phyloP scores from a whole-genome alignment of 192 early-diverging fungal genomes.

The Lobosporangium transversale region DNA sequence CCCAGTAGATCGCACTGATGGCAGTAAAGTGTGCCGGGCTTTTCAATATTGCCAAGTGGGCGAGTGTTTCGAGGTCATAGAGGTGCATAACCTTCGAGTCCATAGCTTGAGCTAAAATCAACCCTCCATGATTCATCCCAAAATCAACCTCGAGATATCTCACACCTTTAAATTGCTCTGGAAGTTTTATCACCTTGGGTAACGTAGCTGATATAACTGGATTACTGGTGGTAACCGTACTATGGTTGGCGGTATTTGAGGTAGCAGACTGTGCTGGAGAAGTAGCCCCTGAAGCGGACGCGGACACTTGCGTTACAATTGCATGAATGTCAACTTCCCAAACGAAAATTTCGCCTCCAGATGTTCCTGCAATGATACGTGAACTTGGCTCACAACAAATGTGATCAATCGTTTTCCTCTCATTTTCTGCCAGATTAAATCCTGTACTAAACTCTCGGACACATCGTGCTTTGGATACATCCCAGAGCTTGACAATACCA shows the following conservation, averaged over 20 bases:
- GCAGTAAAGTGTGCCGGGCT: constrained; percentile 40
- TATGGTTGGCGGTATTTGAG: neutral
- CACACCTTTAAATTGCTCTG: constrained; percentile 35
- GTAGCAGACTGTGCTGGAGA: constrained; percentile 4
- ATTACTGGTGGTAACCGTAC: neutral
- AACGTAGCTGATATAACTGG: neutral
- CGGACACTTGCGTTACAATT: constrained; percentile 10
- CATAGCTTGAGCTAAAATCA: constrained; percentile 20
- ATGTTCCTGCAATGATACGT: constrained; percentile 34
- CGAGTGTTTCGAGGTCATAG: constrained; percentile 30
- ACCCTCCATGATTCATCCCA: constrained; percentile 5
- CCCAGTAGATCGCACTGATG: constrained; percentile 44
- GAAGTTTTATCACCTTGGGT: constrained; percentile 10
- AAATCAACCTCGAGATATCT: constrained; percentile 38
- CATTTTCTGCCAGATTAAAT: neutral
- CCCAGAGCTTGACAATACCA: constrained; percentile 63
- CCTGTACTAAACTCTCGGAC: constrained; percentile 41
- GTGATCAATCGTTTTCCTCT: constrained; percentile 12
- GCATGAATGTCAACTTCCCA: constrained; percentile 34
- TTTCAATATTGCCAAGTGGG: constrained; percentile 22
- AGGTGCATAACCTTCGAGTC: constrained; percentile 33
- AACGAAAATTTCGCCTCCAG: constrained; percentile 29
- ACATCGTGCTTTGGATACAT: constrained; percentile 47
- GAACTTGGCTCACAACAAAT: constrained; percentile 43
- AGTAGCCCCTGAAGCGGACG: constrained; percentile 9